Evolutionary conservation across 75 land plant genomes (phyloP).

Genomic region (Adiantum capillusveneris): DNA sequence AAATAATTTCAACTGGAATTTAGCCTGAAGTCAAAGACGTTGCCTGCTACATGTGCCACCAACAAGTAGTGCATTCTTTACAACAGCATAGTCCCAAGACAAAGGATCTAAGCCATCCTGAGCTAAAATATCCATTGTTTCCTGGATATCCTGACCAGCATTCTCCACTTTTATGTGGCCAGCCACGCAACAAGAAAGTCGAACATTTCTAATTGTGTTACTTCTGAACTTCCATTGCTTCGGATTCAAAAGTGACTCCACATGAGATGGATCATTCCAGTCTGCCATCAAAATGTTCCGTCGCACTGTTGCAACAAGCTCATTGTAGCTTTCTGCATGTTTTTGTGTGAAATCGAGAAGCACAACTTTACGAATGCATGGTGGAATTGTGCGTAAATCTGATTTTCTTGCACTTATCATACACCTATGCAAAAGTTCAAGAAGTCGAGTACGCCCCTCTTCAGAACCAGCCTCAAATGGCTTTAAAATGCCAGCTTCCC

Average conservation of each 20-base stretch:
- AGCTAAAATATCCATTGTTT: constrained; percentile 83
- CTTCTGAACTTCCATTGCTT: constrained; percentile 90
- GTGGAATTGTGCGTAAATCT: constrained; percentile 72
- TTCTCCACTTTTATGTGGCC: constrained; percentile 89
- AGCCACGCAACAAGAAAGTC: constrained; percentile 93
- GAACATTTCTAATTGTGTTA: constrained; percentile 64
- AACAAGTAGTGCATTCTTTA: constrained; percentile 48
- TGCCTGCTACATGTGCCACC: constrained; percentile 78
- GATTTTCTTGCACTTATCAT: constrained; percentile 95
- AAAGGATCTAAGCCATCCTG: constrained; percentile 61
- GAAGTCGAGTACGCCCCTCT: constrained; percentile 63
- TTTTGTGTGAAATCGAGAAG: constrained; percentile 63
- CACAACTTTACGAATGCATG: constrained; percentile 66
- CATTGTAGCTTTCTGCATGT: constrained; percentile 91
- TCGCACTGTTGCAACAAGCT: constrained; percentile 79
- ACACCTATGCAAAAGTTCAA: constrained; percentile 59
- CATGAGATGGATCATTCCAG: constrained; percentile 97
- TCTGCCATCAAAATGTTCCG: constrained; percentile 94
- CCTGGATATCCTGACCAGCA: constrained; percentile 86
- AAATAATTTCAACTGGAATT: too few relatives aligned
- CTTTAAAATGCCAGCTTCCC: constrained; percentile 83
- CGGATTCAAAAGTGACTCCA: constrained; percentile 90
- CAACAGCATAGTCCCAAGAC: constrained; percentile 57
- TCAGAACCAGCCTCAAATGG: constrained; percentile 88
- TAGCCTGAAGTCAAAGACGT: too few relatives aligned